Evolutionary conservation across 371 early-diverging fungal species (phyloP).

Genomic region (Massospora cicadina): DNA sequence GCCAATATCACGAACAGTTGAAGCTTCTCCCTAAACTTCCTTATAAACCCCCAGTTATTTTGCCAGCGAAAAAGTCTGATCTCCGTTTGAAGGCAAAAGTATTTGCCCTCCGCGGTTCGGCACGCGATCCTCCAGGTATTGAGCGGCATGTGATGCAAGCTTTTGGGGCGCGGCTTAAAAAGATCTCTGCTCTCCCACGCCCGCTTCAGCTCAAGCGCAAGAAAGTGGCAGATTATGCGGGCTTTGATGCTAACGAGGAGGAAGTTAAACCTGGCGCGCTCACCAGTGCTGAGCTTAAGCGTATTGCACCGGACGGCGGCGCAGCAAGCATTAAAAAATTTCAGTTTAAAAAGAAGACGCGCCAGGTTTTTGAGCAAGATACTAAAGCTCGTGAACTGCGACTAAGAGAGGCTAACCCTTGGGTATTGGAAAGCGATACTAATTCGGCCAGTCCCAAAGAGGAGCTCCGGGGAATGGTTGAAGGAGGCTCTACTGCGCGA

Average conservation of each 20-base stretch:
- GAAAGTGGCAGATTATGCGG: neutral
- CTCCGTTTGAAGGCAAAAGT: constrained; percentile 10
- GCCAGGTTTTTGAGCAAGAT: constrained; percentile 55
- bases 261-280: constrained; percentile 16
- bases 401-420: constrained; percentile 54
- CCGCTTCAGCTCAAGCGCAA: neutral
- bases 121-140: neutral
- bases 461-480: neutral
- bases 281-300: constrained; percentile 49
- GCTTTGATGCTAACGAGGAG: neutral
- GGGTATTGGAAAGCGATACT: constrained; percentile 62
- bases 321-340: constrained; percentile 63
- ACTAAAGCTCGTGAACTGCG: constrained; percentile 48
- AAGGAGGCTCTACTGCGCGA: neutral
- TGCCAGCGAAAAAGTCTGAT: constrained; percentile 3
- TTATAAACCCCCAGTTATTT: neutral
- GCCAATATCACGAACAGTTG: constrained; percentile 5
- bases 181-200: neutral
- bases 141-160: constrained; percentile 2
- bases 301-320: constrained; percentile 61
- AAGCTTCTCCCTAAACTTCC: constrained; percentile 8
- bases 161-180: neutral
- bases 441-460: neutral
- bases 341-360: constrained; percentile 66
- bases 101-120: neutral